Base-by-base conservation (phyloP, 768 basidiomycete species). In the Xanthoconium purpureum region DNA sequence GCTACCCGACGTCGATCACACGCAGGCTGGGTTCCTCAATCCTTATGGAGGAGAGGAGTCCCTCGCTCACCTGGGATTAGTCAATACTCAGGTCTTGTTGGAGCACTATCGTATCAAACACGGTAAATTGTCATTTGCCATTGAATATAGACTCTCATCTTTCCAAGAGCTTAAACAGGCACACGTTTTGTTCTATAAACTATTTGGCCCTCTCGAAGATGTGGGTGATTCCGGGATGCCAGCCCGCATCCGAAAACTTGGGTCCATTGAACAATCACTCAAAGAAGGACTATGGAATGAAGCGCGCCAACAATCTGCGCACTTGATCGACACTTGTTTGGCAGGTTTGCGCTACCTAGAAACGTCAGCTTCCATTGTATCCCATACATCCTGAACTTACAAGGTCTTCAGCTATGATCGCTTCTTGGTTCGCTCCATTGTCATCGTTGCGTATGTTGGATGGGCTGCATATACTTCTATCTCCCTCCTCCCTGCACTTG, bases 41-140 rank as follows among this genome's bases (percentile, higher is more conserved):
- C 74, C 78, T 1, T 62, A 48, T 17, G 66, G 65, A 17, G 84
- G 83, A 37, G 80, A 84, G 35, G 74, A 77, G 46, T 69, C 74
- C 24, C 72, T 80, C 37, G 88, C 88, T 3, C 67, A 70, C 47
- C 78, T 78, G 28, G 81, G 83, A 6, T 69, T 88, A 6, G 78
- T 85, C 24, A 92, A 92, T 66, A 82, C 87, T 0, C 58, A 84
- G 77, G 84, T 87, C 42, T 78, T 93, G 28, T 58, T 91, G 38
- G 89, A 92, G 56, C 89, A 92, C 62, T 93, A 89, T 68, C 76
- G 79, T 36, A 73, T 88, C 18, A 92, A 93, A 63, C 85, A 91
- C 58, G 83, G 91, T 90, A 56, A 24, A 81, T 62, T 13, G 8
- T 15, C 5, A 1, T 36, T 18, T 37, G 15, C 15, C 10, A 24